These are phyloP conservation scores for Rhododendron simsii DNA, from an alignment of 148 eudicot genomes.

Conservation along the genomic window DNA sequence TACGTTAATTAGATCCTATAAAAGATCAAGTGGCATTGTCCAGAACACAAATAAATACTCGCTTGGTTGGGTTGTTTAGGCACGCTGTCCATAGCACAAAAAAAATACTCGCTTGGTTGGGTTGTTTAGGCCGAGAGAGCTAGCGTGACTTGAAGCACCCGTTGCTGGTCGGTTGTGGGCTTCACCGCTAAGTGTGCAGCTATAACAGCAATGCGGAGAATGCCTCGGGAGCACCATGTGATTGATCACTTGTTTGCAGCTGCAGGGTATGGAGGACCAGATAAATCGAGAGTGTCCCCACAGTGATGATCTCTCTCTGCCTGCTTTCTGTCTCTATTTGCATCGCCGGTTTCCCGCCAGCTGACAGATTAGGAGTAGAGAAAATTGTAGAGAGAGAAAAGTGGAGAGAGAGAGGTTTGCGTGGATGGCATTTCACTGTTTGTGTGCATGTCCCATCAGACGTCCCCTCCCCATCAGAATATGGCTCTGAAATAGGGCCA, in stretches of 20 bases:
- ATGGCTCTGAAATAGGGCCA: background rate
- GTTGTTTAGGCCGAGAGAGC: too few relatives aligned
- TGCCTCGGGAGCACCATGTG: too few relatives aligned
- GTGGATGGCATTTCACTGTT: background rate
- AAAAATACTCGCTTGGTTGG: too few relatives aligned
- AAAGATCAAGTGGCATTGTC: too few relatives aligned
- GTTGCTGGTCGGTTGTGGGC: too few relatives aligned
- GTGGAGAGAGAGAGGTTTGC: background rate
- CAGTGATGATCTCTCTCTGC: background rate
- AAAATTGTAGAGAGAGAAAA: background rate
- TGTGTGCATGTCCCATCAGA: background rate
- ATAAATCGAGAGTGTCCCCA: background rate
- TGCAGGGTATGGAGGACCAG: background rate
- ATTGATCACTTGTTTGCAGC: background rate
- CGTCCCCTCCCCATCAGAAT: background rate
- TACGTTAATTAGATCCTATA: too few relatives aligned
- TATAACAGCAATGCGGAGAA: too few relatives aligned
- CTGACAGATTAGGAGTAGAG: background rate
- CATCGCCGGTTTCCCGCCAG: conserved; percentile 12
- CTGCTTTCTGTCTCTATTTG: conserved; percentile 5
- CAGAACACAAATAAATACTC: too few relatives aligned
- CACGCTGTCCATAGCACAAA: too few relatives aligned
- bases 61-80: too few relatives aligned
- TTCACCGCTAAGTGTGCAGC: too few relatives aligned
- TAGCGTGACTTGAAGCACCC: too few relatives aligned